Evolutionary conservation across 148 eudicot genomes (phyloP).

Genomic region (Heliosperma pusillum): DNA sequence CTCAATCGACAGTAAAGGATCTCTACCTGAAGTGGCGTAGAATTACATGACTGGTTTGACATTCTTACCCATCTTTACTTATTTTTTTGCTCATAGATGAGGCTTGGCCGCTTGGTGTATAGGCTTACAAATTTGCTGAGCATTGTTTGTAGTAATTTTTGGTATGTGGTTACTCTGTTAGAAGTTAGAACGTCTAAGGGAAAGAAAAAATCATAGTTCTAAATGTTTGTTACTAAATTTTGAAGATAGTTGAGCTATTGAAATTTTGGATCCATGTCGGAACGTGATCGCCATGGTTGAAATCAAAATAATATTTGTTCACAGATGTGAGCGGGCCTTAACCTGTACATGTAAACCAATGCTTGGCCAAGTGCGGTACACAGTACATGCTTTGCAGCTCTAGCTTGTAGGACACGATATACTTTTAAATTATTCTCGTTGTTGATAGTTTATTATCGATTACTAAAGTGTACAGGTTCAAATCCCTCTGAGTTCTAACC

Average conservation of each 20-base stretch:
- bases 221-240: neutral
- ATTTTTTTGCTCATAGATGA: slow-evolving; percentile 14
- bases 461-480: no score
- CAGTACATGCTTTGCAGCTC: no score
- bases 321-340: neutral
- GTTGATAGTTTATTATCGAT: no score
- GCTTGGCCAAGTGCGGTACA: no score
- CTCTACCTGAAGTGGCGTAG: slow-evolving; percentile 42
- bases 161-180: slow-evolving; percentile 4
- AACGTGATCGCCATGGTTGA: neutral
- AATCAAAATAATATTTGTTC: no score
- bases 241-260: neutral
- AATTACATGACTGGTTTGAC: neutral
- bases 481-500: no score
- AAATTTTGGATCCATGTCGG: neutral
- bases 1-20: slow-evolving; percentile 49
- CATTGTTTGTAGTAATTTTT: slow-evolving; percentile 16
- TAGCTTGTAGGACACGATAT: no score
- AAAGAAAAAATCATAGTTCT: neutral
- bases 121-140: slow-evolving; percentile 13
- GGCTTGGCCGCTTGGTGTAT: slow-evolving; percentile 26
- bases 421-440: no score
- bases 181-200: slow-evolving; percentile 7
- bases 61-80: slow-evolving; percentile 23
- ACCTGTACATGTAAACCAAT: neutral